Evolutionary conservation across 805 yeast genomes (phyloP).

Genomic region (Maudiozyma serrabonitensis): DNA sequence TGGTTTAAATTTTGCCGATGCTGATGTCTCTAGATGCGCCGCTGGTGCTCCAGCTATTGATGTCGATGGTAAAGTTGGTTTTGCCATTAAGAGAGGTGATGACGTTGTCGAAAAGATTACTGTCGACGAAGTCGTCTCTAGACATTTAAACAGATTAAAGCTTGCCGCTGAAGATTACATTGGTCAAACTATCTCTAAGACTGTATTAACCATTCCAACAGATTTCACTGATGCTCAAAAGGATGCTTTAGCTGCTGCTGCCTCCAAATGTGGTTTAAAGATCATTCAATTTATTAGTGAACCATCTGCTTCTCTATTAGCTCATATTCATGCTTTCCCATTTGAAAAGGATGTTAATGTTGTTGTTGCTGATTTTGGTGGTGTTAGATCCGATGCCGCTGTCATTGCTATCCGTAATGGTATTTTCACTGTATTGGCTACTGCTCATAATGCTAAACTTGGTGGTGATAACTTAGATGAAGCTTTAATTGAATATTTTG

Average conservation of each 20-base stretch:
- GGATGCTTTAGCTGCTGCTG: slow-evolving; percentile 47
- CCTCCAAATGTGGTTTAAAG: slow-evolving; percentile 63
- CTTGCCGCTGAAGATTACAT: slow-evolving; percentile 87
- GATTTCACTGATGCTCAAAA: slow-evolving; percentile 71
- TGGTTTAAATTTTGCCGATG: slow-evolving; percentile 62
- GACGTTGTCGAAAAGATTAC: slow-evolving; percentile 45
- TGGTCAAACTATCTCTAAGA: slow-evolving; percentile 72
- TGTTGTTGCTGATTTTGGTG: slow-evolving; percentile 95
- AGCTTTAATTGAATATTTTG: slow-evolving; percentile 71
- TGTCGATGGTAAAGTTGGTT: slow-evolving; percentile 56
- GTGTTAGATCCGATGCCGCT: slow-evolving; percentile 91
- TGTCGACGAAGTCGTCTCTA: slow-evolving; percentile 68
- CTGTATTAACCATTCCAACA: slow-evolving; percentile 85
- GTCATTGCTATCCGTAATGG: slow-evolving; percentile 92
- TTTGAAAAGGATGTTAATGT: slow-evolving; percentile 25
- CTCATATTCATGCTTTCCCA: slow-evolving; percentile 52
- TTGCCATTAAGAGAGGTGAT: slow-evolving; percentile 42
- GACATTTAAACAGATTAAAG: slow-evolving; percentile 76
- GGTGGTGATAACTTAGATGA: slow-evolving; percentile 87
- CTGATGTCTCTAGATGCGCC: slow-evolving; percentile 60
- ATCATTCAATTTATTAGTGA: slow-evolving; percentile 85
- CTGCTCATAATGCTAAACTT: slow-evolving; percentile 68
- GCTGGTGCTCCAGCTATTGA: slow-evolving; percentile 35
- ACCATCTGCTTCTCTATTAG: slow-evolving; percentile 83
- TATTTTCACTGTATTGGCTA: slow-evolving; percentile 76